Percentiles rank a stretch among this genome's conserved stretches.
Conservation (phyloP, 2,329 filamentous ascomycete genomes). For the Periconia macrospinosa region DNA sequence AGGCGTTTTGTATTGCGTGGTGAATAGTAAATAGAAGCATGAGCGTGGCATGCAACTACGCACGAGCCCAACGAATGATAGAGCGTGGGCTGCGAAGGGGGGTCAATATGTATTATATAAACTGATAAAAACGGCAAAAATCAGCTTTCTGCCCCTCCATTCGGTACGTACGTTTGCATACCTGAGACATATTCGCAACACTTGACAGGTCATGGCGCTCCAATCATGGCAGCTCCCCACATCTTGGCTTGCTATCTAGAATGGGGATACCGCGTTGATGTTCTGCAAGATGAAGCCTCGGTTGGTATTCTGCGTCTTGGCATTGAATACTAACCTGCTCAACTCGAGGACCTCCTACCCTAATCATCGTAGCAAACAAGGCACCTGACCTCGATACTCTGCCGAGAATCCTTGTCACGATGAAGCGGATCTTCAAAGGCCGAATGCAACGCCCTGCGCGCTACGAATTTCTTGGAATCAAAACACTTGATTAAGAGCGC, state of each 20-base stretch:
- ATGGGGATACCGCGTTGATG: conserved; percentile 1
- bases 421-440: conserved; percentile 24
- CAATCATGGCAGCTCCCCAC: conserved; percentile 7
- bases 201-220: neutral
- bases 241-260: conserved; percentile 8
- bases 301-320: conserved; percentile 3
- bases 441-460: conserved; percentile 23
- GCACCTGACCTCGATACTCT: conserved; percentile 31
- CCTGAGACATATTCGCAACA: neutral
- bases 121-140: conserved; percentile 4
- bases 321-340: conserved; percentile 3
- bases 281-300: conserved; percentile 8
- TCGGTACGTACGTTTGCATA: neutral
- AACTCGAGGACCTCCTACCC: neutral
- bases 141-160: conserved; percentile 1
- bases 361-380: conserved; percentile 21
- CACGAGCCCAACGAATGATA: neutral
- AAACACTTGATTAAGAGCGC: conserved; percentile 31
- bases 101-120: conserved; percentile 2
- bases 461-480: conserved; percentile 19
- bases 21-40: neutral
- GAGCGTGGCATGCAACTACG: neutral
- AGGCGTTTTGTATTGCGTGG: neutral
- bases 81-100: neutral
- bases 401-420: conserved; percentile 14